These are phyloP conservation scores for Bryum argenteum DNA, from an alignment of 225 moss, liverwort and hornwort genomes.

Conservation along the genomic window DNA sequence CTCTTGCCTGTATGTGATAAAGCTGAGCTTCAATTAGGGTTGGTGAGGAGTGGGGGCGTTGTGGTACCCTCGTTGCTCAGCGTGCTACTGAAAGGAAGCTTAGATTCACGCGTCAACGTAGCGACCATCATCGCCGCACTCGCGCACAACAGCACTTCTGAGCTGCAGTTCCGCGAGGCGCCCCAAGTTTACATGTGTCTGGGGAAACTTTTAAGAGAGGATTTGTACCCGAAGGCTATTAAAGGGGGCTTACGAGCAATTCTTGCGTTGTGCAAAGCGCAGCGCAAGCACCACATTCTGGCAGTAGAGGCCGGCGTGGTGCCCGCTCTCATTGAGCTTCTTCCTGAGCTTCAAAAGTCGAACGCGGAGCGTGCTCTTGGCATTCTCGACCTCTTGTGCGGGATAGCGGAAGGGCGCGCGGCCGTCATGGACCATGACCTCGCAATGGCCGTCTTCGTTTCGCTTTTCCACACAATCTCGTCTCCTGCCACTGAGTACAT, in stretches of 20 bases:
- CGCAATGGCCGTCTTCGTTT: slow-evolving; percentile 75
- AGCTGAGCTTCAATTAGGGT: slow-evolving; percentile 49
- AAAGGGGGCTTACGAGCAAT: slow-evolving; percentile 70
- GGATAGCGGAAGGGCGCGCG: slow-evolving; percentile 58
- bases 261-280: slow-evolving; percentile 61
- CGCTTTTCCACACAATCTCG: slow-evolving; percentile 71
- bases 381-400: slow-evolving; percentile 67
- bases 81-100: slow-evolving; percentile 65
- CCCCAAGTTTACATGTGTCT: slow-evolving; percentile 53
- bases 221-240: slow-evolving; percentile 67
- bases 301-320: slow-evolving; percentile 75
- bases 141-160: slow-evolving; percentile 27
- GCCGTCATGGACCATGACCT: slow-evolving; percentile 74
- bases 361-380: slow-evolving; percentile 81
- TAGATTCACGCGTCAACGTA: slow-evolving; percentile 77
- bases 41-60: slow-evolving; percentile 46
- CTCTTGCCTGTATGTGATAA: slow-evolving; percentile 33
- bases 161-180: slow-evolving; percentile 51
- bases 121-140: slow-evolving; percentile 57
- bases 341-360: slow-evolving; percentile 65
- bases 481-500: slow-evolving; percentile 69
- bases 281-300: slow-evolving; percentile 57
- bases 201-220: slow-evolving; percentile 69
- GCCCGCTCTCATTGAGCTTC: slow-evolving; percentile 69
- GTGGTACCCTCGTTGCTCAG: slow-evolving; percentile 53